Percentiles rank a stretch among this genome's conserved stretches.
Conservation (phyloP, 106 monocot genomes). For the Dioscorea alata region DNA sequence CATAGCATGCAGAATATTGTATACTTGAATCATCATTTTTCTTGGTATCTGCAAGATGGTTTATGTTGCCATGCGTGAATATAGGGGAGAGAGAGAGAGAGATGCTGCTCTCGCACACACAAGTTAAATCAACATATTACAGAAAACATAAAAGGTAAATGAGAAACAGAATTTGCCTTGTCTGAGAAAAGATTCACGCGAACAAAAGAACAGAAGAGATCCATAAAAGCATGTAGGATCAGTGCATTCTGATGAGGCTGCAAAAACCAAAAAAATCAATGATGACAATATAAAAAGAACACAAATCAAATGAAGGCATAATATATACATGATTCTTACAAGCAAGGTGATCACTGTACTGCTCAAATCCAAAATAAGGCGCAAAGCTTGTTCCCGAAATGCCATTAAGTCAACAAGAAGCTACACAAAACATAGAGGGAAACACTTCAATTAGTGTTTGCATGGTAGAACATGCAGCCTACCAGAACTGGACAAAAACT, state of each 20-base stretch:
- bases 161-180: conserved; percentile 43
- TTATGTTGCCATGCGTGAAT: conserved; percentile 4
- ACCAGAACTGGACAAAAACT: too few species aligned
- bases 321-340: conserved; percentile 30
- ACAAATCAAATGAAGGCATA: not conserved
- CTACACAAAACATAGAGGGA: conserved; percentile 21
- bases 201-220: conserved; percentile 95
- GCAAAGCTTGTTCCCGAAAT: conserved; percentile 95
- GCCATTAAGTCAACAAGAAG: conserved; percentile 96
- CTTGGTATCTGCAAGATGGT: conserved; percentile 82
- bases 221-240: conserved; percentile 99
- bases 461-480: too few species aligned
- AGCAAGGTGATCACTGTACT: conserved; percentile 98
- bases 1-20: conserved; percentile 79
- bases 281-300: not conserved
- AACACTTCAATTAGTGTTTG: too few species aligned
- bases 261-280: conserved; percentile 14
- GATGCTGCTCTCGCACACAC: too few species aligned
- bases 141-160: conserved; percentile 3
- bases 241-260: conserved; percentile 99
- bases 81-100: not conserved
- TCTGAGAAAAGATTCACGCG: conserved; percentile 91
- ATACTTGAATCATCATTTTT: conserved; percentile 95
- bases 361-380: conserved; percentile 89
- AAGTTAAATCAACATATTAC: too few species aligned